A percentile compares a stretch with the other conserved stretches of the same genome.
Conservation (phyloP, 805 yeast genomes). For the Sugiyamaella lignohabitans region DNA sequence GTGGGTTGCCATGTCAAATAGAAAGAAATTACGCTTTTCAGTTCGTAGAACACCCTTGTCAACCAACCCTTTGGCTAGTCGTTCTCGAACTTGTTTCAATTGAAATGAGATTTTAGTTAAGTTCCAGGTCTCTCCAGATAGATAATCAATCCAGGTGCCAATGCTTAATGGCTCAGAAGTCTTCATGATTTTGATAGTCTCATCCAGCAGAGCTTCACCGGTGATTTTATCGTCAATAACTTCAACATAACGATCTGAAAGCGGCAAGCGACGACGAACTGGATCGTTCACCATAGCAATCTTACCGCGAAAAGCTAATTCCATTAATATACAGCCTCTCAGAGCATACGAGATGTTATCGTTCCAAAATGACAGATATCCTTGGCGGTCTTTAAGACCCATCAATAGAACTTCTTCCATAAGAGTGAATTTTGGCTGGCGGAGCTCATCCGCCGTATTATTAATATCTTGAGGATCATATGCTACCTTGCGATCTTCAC, state of each 20-base stretch:
- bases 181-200: slow-evolving; percentile 85
- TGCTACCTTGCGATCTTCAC: slow-evolving; percentile 53
- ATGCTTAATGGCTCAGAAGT: slow-evolving; percentile 75
- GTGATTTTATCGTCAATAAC: slow-evolving; percentile 81
- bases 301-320: slow-evolving; percentile 84
- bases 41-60: slow-evolving; percentile 96
- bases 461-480: slow-evolving; percentile 69
- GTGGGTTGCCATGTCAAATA: slow-evolving; percentile 98
- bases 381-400: slow-evolving; percentile 94
- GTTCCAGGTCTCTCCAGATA: slow-evolving; percentile 96
- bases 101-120: slow-evolving; percentile 90
- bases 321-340: slow-evolving; percentile 88
- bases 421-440: slow-evolving; percentile 70
- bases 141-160: slow-evolving; percentile 85
- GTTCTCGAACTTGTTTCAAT: slow-evolving; percentile 92
- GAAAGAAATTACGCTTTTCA: slow-evolving; percentile 86
- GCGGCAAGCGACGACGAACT: slow-evolving; percentile 79
- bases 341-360: slow-evolving; percentile 94
- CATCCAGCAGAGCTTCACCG: slow-evolving; percentile 93
- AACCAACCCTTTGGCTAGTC: slow-evolving; percentile 92
- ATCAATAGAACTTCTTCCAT: slow-evolving; percentile 94
- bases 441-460: slow-evolving; percentile 39
- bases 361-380: slow-evolving; percentile 95
- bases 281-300: slow-evolving; percentile 89
- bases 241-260: slow-evolving; percentile 81